phyloP scores from a whole-genome alignment of 2,329 filamentous ascomycete genomes.

The Xylariaceae sp. region DNA sequence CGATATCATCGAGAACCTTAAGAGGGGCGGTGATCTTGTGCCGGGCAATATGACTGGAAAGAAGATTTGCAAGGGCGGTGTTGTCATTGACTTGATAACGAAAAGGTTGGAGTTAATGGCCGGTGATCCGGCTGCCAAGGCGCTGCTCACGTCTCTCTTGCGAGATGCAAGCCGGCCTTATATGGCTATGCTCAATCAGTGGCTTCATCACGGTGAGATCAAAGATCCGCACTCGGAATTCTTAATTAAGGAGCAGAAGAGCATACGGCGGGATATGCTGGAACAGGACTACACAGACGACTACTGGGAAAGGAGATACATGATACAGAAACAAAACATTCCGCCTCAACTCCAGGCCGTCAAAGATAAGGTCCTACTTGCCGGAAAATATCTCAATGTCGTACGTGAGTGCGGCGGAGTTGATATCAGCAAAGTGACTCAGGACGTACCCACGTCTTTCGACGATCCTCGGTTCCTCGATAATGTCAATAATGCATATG shows the following conservation, averaged over 20 bases:
- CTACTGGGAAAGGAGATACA: constrained; percentile 98
- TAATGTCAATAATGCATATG: constrained; percentile 93
- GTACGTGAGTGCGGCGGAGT: constrained; percentile 95
- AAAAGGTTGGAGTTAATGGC: constrained; percentile 83
- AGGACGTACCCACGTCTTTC: constrained; percentile 85
- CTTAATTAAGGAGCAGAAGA: constrained; percentile 90
- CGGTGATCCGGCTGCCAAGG: constrained; percentile 82
- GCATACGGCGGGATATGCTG: constrained; percentile 81
- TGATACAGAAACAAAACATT: constrained; percentile 83
- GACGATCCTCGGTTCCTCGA: constrained; percentile 89
- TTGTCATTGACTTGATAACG: constrained; percentile 83
- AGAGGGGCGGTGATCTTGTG: constrained; percentile 77
- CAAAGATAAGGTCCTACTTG: constrained; percentile 89
- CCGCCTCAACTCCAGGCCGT: constrained; percentile 87
- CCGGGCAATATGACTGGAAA: constrained; percentile 76
- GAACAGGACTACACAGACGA: constrained; percentile 98
- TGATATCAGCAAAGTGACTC: constrained; percentile 81
- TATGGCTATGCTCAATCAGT: constrained; percentile 98
- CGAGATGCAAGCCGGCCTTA: constrained; percentile 89
- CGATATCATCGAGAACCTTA: constrained; percentile 83
- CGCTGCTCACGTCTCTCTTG: constrained; percentile 73
- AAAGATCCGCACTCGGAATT: constrained; percentile 93
- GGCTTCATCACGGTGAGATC: constrained; percentile 94
- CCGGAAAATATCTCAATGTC: constrained; percentile 96
- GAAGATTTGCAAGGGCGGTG: constrained; percentile 94